A percentile compares a stretch with the other conserved stretches of the same genome.
Evolutionary conservation across 352 stramenopile species (phyloP).

Genomic region (Phytophthora sojae): DNA sequence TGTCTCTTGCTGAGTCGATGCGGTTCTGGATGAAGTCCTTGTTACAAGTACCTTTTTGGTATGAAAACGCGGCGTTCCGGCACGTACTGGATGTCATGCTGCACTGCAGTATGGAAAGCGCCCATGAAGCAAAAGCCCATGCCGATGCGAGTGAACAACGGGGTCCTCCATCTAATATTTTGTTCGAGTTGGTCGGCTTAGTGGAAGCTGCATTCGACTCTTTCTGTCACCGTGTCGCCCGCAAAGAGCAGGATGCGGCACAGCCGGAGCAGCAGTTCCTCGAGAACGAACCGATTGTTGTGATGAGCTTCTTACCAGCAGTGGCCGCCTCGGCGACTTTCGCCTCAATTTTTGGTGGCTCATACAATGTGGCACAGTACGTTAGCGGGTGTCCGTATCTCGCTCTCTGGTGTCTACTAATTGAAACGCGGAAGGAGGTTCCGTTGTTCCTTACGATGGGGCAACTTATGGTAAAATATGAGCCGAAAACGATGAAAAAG

Average conservation of each 20-base stretch:
- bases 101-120: constrained; percentile 67
- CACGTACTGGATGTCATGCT: constrained; percentile 75
- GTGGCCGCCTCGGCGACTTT: constrained; percentile 50
- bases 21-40: constrained; percentile 71
- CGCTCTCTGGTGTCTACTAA: constrained; percentile 69
- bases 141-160: neutral
- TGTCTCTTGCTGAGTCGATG: constrained; percentile 47
- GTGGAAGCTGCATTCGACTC: constrained; percentile 47
- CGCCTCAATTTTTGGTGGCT: constrained; percentile 72
- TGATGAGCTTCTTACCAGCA: constrained; percentile 77
- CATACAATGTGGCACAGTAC: constrained; percentile 68
- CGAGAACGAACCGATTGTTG: constrained; percentile 39
- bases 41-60: constrained; percentile 82
- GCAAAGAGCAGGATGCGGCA: constrained; percentile 35
- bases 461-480: constrained; percentile 75
- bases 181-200: constrained; percentile 48
- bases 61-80: constrained; percentile 74
- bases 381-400: constrained; percentile 71
- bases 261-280: constrained; percentile 45
- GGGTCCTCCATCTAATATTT: constrained; percentile 17
- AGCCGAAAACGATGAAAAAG: constrained; percentile 82
- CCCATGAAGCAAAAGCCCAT: constrained; percentile 14
- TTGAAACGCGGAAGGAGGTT: constrained; percentile 83
- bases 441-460: constrained; percentile 74
- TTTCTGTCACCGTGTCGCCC: constrained; percentile 50